These are phyloP conservation scores for Paspalum notatum DNA, from an alignment of 176 grass and related monocot genomes.

Conservation along the genomic window DNA sequence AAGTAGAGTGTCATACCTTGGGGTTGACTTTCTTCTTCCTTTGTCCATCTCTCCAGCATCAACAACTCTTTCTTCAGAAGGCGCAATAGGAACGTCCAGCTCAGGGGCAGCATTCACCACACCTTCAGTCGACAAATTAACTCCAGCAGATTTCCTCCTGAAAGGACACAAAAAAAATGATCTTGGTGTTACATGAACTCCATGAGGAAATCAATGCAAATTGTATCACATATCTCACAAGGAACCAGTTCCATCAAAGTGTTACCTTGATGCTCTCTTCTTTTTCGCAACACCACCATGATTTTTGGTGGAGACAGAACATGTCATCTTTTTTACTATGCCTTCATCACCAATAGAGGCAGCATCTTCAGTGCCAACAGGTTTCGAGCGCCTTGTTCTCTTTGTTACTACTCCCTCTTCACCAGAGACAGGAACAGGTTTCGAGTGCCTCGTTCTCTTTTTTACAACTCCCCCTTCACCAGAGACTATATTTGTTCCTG, in stretches of 20 bases:
- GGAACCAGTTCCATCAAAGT: neutral
- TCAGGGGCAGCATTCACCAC: conserved; percentile 6
- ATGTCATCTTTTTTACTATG: neutral
- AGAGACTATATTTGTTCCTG: neutral
- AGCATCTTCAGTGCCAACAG: neutral
- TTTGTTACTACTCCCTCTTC: conserved; percentile 26
- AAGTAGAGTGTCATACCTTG: conserved; percentile 31
- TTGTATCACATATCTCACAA: neutral
- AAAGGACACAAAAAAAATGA: neutral
- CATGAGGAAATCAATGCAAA: neutral
- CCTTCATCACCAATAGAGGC: neutral
- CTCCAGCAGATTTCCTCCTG: conserved; percentile 33
- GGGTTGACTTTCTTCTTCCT: conserved; percentile 35
- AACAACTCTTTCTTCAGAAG: conserved; percentile 38
- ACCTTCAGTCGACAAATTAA: conserved; percentile 36
- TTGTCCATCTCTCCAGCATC: conserved; percentile 31
- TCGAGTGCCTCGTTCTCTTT: conserved; percentile 26
- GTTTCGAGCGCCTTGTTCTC: conserved; percentile 22
- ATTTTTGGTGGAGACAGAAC: conserved; percentile 35
- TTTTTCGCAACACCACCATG: conserved; percentile 19
- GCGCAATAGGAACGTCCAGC: conserved; percentile 12
- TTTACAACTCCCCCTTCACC: conserved; percentile 21
- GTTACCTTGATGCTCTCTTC: conserved; percentile 53
- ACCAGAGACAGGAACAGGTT: conserved; percentile 15
- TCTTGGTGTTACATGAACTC: conserved; percentile 4